Evolutionary conservation across 2,329 filamentous ascomycete species (phyloP).

Genomic region (Ophiostoma sp.): DNA sequence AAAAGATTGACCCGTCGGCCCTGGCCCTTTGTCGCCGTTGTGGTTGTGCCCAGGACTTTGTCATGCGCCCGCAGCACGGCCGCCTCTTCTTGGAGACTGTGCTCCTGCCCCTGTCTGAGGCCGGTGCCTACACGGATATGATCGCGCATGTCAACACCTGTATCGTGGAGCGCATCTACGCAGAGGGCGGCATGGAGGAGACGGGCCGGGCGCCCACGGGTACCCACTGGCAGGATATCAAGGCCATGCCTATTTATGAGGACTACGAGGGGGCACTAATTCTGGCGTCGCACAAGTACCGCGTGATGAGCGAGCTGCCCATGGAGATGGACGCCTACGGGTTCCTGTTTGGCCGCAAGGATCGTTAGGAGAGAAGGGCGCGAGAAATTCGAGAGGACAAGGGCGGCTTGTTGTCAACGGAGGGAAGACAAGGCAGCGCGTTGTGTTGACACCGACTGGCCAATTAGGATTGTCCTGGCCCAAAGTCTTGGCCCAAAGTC

Average conservation of each 20-base stretch:
- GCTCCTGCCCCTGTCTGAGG: conserved; percentile 25
- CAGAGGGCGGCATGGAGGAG: conserved; percentile 15
- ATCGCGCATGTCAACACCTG: conserved; percentile 25
- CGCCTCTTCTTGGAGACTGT: conserved; percentile 29
- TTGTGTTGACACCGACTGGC: too few species aligned
- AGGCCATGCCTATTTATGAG: conserved; percentile 25
- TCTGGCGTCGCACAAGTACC: conserved; percentile 17
- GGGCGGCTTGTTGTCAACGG: neutral
- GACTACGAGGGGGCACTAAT: conserved; percentile 26
- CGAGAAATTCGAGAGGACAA: neutral
- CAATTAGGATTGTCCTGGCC: too few species aligned
- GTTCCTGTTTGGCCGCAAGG: neutral
- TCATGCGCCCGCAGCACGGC: conserved; percentile 28
- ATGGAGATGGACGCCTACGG: conserved; percentile 21
- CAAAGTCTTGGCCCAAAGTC: too few species aligned
- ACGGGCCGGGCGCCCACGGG: neutral
- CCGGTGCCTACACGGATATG: conserved; percentile 22
- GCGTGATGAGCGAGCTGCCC: conserved; percentile 17
- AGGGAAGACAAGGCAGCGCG: too few species aligned
- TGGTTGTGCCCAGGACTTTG: conserved; percentile 17
- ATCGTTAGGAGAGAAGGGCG: neutral
- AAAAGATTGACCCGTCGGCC: neutral
- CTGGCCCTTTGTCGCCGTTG: neutral
- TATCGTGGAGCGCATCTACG: conserved; percentile 24
- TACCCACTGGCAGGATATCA: conserved; percentile 8